Conservation (phyloP, 2,329 filamentous ascomycete species). For the Sarocladium brachiariae region DNA sequence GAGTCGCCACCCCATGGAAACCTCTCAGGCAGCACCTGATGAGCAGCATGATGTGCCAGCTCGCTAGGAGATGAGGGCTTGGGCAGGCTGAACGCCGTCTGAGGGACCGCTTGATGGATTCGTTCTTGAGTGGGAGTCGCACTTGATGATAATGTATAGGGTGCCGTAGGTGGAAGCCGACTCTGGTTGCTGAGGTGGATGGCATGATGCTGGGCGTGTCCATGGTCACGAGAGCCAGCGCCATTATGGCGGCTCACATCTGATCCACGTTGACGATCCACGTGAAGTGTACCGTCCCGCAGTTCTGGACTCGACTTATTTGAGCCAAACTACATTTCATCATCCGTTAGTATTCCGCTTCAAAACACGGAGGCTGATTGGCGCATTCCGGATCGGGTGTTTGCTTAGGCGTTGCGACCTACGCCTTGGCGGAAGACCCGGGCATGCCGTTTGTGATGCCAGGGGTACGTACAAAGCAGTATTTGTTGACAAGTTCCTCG, state of each 20-base stretch:
- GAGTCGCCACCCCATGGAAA: constrained; percentile 42
- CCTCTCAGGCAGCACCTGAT: constrained; percentile 32
- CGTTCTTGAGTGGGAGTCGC: neutral
- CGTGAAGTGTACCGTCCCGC: constrained; percentile 40
- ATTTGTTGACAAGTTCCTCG: constrained; percentile 95
- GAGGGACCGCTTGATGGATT: constrained; percentile 8
- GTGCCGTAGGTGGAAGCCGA: neutral
- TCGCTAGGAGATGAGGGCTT: constrained; percentile 37
- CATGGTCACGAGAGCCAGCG: neutral
- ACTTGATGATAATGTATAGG: neutral
- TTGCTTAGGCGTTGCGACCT: constrained; percentile 14
- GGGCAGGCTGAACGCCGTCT: constrained; percentile 35
- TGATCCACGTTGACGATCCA: constrained; percentile 29
- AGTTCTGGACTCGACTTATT: constrained; percentile 47
- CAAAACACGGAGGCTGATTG: constrained; percentile 6
- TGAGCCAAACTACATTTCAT: constrained; percentile 48
- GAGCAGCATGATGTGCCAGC: constrained; percentile 31
- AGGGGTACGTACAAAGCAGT: constrained; percentile 93
- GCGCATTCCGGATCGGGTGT: neutral
- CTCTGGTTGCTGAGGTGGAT: neutral
- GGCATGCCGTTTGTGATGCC: constrained; percentile 24
- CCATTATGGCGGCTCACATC: constrained; percentile 12
- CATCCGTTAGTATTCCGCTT: constrained; percentile 31
- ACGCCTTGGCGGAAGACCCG: constrained; percentile 14
- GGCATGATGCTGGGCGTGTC: neutral